Conservation (phyloP, 2,329 filamentous ascomycete species). For the Xylariaceae sp. region DNA sequence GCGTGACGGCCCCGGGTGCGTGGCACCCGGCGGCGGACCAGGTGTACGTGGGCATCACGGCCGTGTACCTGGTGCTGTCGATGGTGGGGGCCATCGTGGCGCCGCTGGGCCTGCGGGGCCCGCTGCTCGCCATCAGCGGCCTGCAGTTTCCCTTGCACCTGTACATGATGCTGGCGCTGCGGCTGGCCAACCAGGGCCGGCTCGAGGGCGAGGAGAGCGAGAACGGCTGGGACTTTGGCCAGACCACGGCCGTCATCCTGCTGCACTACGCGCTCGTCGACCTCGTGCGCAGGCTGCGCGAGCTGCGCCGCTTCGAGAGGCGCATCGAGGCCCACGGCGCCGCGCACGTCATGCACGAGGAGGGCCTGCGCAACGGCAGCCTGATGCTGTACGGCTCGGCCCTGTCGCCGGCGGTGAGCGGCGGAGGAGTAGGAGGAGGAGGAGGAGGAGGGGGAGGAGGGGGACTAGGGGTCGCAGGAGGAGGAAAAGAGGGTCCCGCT, state of each 20-base stretch:
- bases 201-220: conserved; percentile 10
- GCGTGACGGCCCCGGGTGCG: conserved; percentile 9
- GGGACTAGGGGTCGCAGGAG: too few relatives aligned
- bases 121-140: conserved; percentile 8
- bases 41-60: conserved; percentile 13
- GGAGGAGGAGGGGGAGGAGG: too few relatives aligned
- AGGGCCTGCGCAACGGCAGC: too few relatives aligned
- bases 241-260: conserved; percentile 15
- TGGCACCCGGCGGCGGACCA: conserved; percentile 20
- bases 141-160: conserved; percentile 14
- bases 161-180: conserved; percentile 14
- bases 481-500: too few relatives aligned
- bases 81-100: conserved; percentile 8
- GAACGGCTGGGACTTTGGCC: conserved; percentile 14
- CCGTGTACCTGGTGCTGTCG: conserved; percentile 8
- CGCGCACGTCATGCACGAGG: conserved; percentile 5
- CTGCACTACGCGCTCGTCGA: conserved; percentile 10
- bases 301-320: conserved; percentile 7
- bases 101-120: conserved; percentile 7
- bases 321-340: conserved; percentile 7
- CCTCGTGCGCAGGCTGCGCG: conserved; percentile 5
- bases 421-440: too few relatives aligned
- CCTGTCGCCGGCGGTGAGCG: too few relatives aligned
- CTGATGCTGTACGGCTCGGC: too few relatives aligned
- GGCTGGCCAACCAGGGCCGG: conserved; percentile 9